Evolutionary conservation across 1,284 basidiomycete genomes (phyloP).

Genomic region (Leccinum griseonigrum): DNA sequence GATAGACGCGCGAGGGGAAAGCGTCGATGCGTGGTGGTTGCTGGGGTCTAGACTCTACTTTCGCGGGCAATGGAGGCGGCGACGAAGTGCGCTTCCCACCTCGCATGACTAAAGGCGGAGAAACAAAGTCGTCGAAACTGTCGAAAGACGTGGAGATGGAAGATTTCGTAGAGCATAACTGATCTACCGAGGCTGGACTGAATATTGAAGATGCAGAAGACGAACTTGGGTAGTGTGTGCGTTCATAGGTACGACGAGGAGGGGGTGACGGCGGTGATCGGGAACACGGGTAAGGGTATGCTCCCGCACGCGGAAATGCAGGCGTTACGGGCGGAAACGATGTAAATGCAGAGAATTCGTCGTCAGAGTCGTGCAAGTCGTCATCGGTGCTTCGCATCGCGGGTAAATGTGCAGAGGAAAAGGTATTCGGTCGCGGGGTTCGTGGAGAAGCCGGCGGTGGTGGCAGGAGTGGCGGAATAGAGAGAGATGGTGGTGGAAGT

Average conservation of each 20-base stretch:
- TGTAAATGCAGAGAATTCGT: slow-evolving; percentile 32
- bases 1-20: slow-evolving; percentile 6
- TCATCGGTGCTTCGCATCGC: neutral
- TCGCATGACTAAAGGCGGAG: slow-evolving; percentile 24
- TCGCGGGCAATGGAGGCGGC: slow-evolving; percentile 44
- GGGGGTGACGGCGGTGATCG: slow-evolving; percentile 30
- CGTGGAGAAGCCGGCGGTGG: slow-evolving; percentile 32
- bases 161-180: slow-evolving; percentile 15
- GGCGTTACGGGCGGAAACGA: slow-evolving; percentile 15
- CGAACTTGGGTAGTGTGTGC: slow-evolving; percentile 24
- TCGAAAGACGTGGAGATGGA: slow-evolving; percentile 35
- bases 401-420: slow-evolving; percentile 4
- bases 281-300: slow-evolving; percentile 11
- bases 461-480: slow-evolving; percentile 29
- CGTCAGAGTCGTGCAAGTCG: slow-evolving; percentile 23
- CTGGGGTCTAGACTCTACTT: slow-evolving; percentile 19
- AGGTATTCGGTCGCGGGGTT: slow-evolving; percentile 25
- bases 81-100: slow-evolving; percentile 34
- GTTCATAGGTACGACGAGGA: slow-evolving; percentile 28
- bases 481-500: slow-evolving; percentile 12
- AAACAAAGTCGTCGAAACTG: slow-evolving; percentile 47
- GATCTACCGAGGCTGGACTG: slow-evolving; percentile 29
- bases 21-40: slow-evolving; percentile 14
- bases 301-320: slow-evolving; percentile 7
- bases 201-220: slow-evolving; percentile 28